Conservation (phyloP, 176 grass and related monocot genomes). For the Musa schizocarpa region DNA sequence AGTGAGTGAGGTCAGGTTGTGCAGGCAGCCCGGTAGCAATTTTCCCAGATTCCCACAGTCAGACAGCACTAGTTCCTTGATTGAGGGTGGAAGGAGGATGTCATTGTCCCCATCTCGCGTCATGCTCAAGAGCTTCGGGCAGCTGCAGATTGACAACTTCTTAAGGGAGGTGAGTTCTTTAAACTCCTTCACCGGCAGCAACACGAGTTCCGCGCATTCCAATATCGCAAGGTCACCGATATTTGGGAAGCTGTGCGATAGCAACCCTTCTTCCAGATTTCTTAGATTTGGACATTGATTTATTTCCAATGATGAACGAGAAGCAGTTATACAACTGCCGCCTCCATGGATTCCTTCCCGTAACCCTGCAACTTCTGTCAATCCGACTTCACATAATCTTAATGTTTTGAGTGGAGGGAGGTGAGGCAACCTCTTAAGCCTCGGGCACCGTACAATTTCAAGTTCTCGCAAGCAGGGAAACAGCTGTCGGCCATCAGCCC, state of each 20-base stretch:
- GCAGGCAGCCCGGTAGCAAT: no score
- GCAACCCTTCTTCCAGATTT: no score
- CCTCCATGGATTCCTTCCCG: background rate
- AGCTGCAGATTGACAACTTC: no score
- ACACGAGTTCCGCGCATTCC: no score
- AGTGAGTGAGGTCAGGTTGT: no score
- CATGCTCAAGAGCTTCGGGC: no score
- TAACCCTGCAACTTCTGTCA: background rate
- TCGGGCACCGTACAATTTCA: background rate
- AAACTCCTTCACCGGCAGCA: no score
- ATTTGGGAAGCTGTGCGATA: no score
- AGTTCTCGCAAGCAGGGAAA: background rate
- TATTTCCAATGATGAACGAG: background rate
- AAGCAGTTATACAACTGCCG: background rate
- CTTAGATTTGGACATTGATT: no score
- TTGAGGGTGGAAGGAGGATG: background rate
- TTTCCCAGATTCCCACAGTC: background rate
- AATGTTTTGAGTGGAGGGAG: background rate
- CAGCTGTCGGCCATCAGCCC: background rate
- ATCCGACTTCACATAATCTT: background rate
- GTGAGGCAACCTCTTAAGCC: conserved; percentile 1
- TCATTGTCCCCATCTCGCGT: no score
- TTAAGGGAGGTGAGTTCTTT: no score
- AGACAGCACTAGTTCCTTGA: conserved; percentile 4
- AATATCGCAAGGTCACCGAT: no score